Conservation (phyloP, 164 flowering plant genomes). For the Pachysandra terminalis region DNA sequence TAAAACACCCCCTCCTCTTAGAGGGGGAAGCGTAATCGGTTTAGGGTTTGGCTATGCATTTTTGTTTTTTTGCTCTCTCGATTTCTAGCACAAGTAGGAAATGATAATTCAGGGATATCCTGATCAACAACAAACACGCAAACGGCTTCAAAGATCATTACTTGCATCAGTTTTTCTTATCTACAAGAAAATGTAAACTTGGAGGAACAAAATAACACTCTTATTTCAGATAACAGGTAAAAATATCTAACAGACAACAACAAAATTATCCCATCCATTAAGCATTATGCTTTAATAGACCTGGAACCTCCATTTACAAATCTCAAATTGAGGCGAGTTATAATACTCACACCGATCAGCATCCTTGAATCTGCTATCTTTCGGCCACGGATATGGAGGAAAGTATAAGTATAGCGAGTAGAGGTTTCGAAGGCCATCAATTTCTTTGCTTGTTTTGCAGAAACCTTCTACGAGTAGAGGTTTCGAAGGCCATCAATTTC, state of each 20-base stretch:
- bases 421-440: conserved; percentile 9
- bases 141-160: no score
- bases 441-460: conserved; percentile 17
- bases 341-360: not conserved
- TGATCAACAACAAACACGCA: no score
- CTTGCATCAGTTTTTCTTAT: no score
- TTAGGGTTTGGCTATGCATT: no score
- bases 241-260: not conserved
- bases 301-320: not conserved
- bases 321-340: not conserved
- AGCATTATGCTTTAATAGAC: not conserved
- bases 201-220: not conserved
- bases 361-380: not conserved
- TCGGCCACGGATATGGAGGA: not conserved
- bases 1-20: no score
- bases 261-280: not conserved
- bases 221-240: not conserved
- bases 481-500: conserved; percentile 9
- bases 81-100: no score
- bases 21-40: no score
- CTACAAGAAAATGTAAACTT: no score
- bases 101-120: no score
- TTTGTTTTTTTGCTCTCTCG: no score
- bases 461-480: conserved; percentile 16
- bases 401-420: conserved; percentile 11